Conservation (phyloP, 352 stramenopile species). For the Phytophthora fragariae region DNA sequence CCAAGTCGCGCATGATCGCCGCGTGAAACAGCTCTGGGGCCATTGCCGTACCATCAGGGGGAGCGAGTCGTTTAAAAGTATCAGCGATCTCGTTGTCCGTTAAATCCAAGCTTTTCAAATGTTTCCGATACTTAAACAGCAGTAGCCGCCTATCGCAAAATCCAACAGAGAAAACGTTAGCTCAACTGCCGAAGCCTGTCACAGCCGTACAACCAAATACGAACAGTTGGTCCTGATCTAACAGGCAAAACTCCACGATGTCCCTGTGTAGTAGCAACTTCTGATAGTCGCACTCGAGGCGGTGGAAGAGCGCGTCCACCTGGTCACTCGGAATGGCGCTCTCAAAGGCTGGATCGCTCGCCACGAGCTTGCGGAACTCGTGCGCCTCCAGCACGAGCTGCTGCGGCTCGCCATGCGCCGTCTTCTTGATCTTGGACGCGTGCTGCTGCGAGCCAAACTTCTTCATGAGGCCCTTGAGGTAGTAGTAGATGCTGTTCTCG, state of each 20-base stretch:
- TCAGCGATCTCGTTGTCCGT: conserved; percentile 85
- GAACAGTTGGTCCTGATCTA: conserved; percentile 83
- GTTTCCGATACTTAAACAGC: conserved; percentile 78
- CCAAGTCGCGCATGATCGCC: conserved; percentile 71
- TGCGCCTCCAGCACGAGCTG: conserved; percentile 69
- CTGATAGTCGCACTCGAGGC: conserved; percentile 64
- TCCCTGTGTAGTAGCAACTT: conserved; percentile 70
- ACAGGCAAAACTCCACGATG: conserved; percentile 85
- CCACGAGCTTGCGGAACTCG: conserved; percentile 81
- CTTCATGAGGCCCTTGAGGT: conserved; percentile 85
- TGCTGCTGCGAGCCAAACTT: conserved; percentile 64
- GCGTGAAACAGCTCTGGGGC: conserved; percentile 68
- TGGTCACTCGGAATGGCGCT: conserved; percentile 74
- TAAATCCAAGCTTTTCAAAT: conserved; percentile 64
- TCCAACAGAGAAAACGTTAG: not conserved
- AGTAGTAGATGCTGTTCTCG: conserved; percentile 88
- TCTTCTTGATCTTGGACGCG: conserved; percentile 50
- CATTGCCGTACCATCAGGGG: conserved; percentile 46
- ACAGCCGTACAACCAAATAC: conserved; percentile 17
- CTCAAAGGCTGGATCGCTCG: conserved; percentile 80
- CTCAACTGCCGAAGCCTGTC: not conserved
- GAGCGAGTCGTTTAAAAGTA: conserved; percentile 69
- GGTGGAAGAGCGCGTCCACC: conserved; percentile 79
- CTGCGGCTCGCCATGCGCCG: conserved; percentile 39
- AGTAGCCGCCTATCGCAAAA: conserved; percentile 59